phyloP scores from a whole-genome alignment of 1,139 yeast species.

The Fermentozyma sake region DNA sequence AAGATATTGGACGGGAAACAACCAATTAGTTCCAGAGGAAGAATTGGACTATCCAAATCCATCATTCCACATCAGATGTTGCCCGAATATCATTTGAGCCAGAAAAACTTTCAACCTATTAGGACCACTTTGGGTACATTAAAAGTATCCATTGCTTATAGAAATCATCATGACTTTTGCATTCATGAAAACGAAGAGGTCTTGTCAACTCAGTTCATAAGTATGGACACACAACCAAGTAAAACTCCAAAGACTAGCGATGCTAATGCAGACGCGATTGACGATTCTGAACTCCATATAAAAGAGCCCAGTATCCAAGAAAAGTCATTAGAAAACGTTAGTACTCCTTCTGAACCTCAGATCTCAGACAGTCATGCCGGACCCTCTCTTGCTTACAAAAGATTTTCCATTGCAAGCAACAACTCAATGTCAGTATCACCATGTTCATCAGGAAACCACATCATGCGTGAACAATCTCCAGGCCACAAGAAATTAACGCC shows the following conservation, averaged over 20 bases:
- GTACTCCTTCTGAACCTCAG: too few species aligned
- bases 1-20: slow-evolving; percentile 72
- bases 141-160: slow-evolving; percentile 71
- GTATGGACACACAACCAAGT: slow-evolving; percentile 32
- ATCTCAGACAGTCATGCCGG: neutral
- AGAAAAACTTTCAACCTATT: slow-evolving; percentile 62
- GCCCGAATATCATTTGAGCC: slow-evolving; percentile 51
- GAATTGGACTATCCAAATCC: slow-evolving; percentile 76
- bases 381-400: too few species aligned
- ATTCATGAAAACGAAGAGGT: slow-evolving; percentile 65
- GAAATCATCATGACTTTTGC: slow-evolving; percentile 65
- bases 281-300: neutral
- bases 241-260: too few species aligned
- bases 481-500: slow-evolving; percentile 13
- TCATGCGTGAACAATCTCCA: slow-evolving; percentile 5
- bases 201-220: slow-evolving; percentile 54
- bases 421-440: slow-evolving; percentile 30
- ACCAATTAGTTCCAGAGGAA: slow-evolving; percentile 75
- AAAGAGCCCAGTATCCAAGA: too few species aligned
- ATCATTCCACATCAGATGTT: slow-evolving; percentile 45
- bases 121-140: slow-evolving; percentile 72
- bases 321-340: too few species aligned
- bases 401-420: slow-evolving; percentile 11
- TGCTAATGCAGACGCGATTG: neutral
- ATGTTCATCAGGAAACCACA: slow-evolving; percentile 15